Percentiles rank a stretch among this genome's conserved stretches.
These are phyloP conservation scores for Talaromyces sp. DNA, from an alignment of 2,329 filamentous ascomycete genomes.

Conservation along the genomic window DNA sequence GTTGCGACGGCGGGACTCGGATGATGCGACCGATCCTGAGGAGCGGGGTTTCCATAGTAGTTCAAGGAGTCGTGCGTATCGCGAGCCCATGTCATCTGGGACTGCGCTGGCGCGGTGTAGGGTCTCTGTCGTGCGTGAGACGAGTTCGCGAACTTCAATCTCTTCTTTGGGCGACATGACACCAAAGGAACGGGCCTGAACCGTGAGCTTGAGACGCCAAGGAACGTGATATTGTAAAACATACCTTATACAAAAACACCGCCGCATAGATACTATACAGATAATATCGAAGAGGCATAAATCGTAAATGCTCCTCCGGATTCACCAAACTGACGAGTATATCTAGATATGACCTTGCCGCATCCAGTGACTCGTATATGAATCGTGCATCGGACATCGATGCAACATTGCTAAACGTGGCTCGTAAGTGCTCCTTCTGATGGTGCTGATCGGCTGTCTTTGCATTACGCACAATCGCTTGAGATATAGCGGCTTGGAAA, in stretches of 20 bases:
- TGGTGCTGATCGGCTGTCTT: slow-evolving; percentile 35
- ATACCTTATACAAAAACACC: slow-evolving; percentile 62
- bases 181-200: slow-evolving; percentile 54
- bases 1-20: slow-evolving; percentile 29
- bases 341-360: slow-evolving; percentile 59
- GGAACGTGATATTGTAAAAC: neutral
- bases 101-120: slow-evolving; percentile 57
- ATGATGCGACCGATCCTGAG: slow-evolving; percentile 24
- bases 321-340: slow-evolving; percentile 60
- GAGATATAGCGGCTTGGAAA: slow-evolving; percentile 65
- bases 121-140: slow-evolving; percentile 57
- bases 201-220: neutral
- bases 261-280: slow-evolving; percentile 60
- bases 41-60: slow-evolving; percentile 54
- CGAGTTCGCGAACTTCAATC: slow-evolving; percentile 54
- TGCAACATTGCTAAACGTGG: slow-evolving; percentile 53
- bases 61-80: slow-evolving; percentile 59
- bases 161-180: slow-evolving; percentile 56
- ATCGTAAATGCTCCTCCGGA: slow-evolving; percentile 56
- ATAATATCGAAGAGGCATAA: slow-evolving; percentile 63
- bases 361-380: slow-evolving; percentile 63
- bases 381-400: slow-evolving; percentile 62
- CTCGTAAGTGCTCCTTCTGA: slow-evolving; percentile 40
- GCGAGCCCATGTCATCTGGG: slow-evolving; percentile 57
- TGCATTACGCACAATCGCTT: slow-evolving; percentile 43